Conservation (phyloP, 495 filamentous ascomycete genomes). For the Tuber brumale region DNA sequence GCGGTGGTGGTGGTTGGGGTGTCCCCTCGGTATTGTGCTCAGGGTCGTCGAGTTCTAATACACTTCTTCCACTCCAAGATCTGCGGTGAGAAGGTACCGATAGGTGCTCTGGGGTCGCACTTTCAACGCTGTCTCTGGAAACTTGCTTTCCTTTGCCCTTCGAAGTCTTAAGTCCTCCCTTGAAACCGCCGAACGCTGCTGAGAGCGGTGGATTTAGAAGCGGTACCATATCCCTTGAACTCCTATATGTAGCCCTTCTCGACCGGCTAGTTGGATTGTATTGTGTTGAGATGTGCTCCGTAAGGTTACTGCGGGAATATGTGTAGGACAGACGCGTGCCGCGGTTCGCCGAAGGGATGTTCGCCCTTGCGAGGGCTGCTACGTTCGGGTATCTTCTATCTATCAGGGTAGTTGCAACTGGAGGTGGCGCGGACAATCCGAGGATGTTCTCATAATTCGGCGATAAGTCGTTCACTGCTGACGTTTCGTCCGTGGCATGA, state of each 20-base stretch:
- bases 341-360: slow-evolving; percentile 8
- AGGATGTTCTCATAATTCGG: slow-evolving; percentile 14
- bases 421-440: slow-evolving; percentile 16
- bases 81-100: neutral
- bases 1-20: neutral
- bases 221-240: neutral
- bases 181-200: slow-evolving; percentile 21
- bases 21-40: neutral
- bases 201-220: slow-evolving; percentile 12
- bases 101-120: neutral
- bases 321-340: slow-evolving; percentile 26
- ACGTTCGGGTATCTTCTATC: slow-evolving; percentile 23
- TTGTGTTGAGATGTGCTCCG: slow-evolving; percentile 32
- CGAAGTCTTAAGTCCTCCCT: neutral
- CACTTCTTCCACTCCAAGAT: slow-evolving; percentile 37
- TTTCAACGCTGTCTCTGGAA: slow-evolving; percentile 2
- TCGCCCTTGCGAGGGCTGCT: slow-evolving; percentile 15
- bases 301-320: slow-evolving; percentile 12
- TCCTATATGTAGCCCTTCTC: neutral
- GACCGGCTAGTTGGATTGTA: slow-evolving; percentile 24
- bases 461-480: slow-evolving; percentile 14
- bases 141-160: neutral
- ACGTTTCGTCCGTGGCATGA: slow-evolving; percentile 15
- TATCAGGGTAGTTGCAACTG: slow-evolving; percentile 14
- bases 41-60: slow-evolving; percentile 32